A percentile compares a stretch with the other conserved stretches of the same genome.
Conservation (phyloP, 2,329 filamentous ascomycete genomes). For the Pseudocercospora vitis region DNA sequence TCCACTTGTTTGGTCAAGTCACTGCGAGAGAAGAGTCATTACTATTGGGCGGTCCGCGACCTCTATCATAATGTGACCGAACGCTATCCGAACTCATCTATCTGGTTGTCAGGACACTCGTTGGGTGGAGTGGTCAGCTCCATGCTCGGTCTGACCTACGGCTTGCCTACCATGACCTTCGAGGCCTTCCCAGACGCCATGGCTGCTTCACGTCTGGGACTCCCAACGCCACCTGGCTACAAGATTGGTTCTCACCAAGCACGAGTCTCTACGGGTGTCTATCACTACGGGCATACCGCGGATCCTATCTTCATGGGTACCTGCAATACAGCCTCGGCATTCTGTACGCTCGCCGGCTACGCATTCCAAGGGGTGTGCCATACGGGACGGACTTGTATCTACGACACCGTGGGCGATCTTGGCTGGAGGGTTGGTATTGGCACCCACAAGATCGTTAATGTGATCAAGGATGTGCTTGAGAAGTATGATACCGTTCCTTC, state of each 20-base stretch:
- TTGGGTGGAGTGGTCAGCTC: constrained; percentile 86
- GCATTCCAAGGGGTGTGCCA: constrained; percentile 93
- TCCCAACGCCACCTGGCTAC: constrained; percentile 79
- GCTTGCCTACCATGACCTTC: constrained; percentile 86
- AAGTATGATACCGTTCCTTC: constrained; percentile 78
- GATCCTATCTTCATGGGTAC: constrained; percentile 93
- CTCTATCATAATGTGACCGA: constrained; percentile 90
- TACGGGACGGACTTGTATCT: constrained; percentile 81
- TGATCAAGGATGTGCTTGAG: constrained; percentile 83
- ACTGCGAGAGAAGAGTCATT: constrained; percentile 73
- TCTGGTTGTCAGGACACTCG: constrained; percentile 92
- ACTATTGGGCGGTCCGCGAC: constrained; percentile 85
- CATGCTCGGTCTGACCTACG: constrained; percentile 88
- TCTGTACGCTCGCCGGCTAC: constrained; percentile 89
- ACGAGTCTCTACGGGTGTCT: constrained; percentile 66
- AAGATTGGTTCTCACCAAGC: constrained; percentile 68
- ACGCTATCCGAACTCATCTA: constrained; percentile 76
- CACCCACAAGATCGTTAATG: constrained; percentile 84
- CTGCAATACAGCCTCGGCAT: constrained; percentile 85
- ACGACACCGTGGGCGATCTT: constrained; percentile 87
- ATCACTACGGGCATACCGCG: constrained; percentile 92
- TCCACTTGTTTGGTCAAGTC: constrained; percentile 80
- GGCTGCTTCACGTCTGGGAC: constrained; percentile 76
- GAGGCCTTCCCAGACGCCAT: constrained; percentile 90
- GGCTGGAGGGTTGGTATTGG: constrained; percentile 90